phyloP scores from a whole-genome alignment of 768 basidiomycete species.

The Gyrodon lividus region DNA sequence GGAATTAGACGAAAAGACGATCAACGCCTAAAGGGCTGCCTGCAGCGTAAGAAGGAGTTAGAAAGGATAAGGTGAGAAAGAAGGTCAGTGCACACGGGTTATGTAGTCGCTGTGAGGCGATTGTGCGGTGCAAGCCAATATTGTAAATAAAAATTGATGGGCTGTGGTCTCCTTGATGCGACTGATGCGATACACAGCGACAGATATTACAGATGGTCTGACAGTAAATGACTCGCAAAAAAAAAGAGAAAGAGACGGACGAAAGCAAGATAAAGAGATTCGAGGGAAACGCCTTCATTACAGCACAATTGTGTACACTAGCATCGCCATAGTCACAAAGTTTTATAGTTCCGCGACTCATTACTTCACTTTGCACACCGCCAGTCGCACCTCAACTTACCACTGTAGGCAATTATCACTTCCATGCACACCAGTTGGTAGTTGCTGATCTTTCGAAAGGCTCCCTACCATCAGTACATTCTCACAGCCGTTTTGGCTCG shows the following conservation, averaged over 20 bases:
- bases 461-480: too few relatives aligned
- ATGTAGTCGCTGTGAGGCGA: neutral
- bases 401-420: neutral
- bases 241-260: neutral
- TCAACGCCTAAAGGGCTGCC: slow-evolving; percentile 64
- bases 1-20: slow-evolving; percentile 50
- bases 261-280: neutral
- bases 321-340: slow-evolving; percentile 24
- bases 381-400: neutral
- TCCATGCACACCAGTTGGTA: neutral
- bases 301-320: too few relatives aligned
- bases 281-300: too few relatives aligned
- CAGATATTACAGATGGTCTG: too few relatives aligned
- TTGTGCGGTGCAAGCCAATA: too few relatives aligned
- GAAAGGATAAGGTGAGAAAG: neutral
- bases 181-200: too few relatives aligned
- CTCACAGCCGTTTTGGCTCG: too few relatives aligned
- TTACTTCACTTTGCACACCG: too few relatives aligned
- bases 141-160: neutral
- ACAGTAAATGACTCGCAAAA: slow-evolving; percentile 1
- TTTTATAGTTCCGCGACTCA: neutral
- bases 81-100: neutral
- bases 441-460: neutral
- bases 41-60: slow-evolving; percentile 28
- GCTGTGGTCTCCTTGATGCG: too few relatives aligned